Conservation (phyloP, 2,329 filamentous ascomycete genomes). For the Dryadomyces quercus-mongolicae region DNA sequence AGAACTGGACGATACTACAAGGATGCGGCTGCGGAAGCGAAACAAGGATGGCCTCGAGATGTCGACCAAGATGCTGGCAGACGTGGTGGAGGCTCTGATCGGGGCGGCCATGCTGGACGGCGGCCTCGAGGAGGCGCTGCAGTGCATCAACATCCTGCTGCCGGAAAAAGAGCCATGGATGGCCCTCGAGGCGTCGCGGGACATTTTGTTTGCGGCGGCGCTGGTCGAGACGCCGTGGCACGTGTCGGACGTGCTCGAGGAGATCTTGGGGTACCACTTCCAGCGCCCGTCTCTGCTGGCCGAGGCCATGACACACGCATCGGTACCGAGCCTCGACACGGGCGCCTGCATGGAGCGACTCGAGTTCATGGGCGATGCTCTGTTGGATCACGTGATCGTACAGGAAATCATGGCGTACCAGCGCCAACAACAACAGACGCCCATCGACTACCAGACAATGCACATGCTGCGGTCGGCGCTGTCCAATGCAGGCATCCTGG, state of each 20-base stretch:
- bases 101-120: slow-evolving; percentile 63
- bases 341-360: slow-evolving; percentile 55
- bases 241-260: slow-evolving; percentile 39
- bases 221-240: slow-evolving; percentile 27
- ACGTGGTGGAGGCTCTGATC: slow-evolving; percentile 77
- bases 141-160: slow-evolving; percentile 56
- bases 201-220: slow-evolving; percentile 30
- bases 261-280: slow-evolving; percentile 62
- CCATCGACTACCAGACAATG: slow-evolving; percentile 46
- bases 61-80: slow-evolving; percentile 72
- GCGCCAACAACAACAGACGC: slow-evolving; percentile 14
- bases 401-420: neutral
- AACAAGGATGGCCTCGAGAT: slow-evolving; percentile 19
- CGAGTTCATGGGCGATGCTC: slow-evolving; percentile 77
- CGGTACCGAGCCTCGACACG: slow-evolving; percentile 32
- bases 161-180: slow-evolving; percentile 46
- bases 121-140: slow-evolving; percentile 48
- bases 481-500: slow-evolving; percentile 71
- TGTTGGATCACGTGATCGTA: slow-evolving; percentile 70
- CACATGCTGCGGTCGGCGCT: slow-evolving; percentile 64
- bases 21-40: too few relatives aligned
- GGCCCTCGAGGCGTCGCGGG: slow-evolving; percentile 26
- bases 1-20: neutral
- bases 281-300: slow-evolving; percentile 53
- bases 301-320: slow-evolving; percentile 73